Conservation (phyloP, 169 alveolate species). For the Nephromyces sp. region DNA sequence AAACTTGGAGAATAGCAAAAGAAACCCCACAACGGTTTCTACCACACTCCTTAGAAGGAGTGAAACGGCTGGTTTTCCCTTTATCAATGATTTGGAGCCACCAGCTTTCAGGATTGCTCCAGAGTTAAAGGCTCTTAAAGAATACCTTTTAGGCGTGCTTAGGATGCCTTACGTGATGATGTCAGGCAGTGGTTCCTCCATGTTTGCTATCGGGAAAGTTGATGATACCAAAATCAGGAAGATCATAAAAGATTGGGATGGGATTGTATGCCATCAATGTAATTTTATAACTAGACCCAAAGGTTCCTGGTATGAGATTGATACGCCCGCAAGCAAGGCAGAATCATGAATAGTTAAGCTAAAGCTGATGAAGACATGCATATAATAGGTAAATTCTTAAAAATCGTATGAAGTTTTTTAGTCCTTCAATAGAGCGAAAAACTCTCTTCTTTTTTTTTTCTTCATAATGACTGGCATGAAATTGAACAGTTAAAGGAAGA, state of each 20-base stretch:
- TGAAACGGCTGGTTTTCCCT: conserved; percentile 1
- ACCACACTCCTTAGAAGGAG: neutral
- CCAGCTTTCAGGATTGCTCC: conserved; percentile 5
- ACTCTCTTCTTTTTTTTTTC: too few species aligned
- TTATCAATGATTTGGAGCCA: conserved; percentile 9
- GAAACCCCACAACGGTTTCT: neutral
- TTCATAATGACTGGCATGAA: too few species aligned
- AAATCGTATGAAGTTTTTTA: too few species aligned
- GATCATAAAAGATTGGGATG: neutral
- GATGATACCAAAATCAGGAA: neutral
- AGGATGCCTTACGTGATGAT: neutral
- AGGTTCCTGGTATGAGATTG: neutral
- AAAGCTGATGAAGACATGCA: too few species aligned
- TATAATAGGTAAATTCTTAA: too few species aligned
- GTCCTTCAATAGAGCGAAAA: too few species aligned
- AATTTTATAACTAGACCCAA: neutral
- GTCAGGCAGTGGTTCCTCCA: conserved; percentile 19
- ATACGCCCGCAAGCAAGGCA: too few species aligned
- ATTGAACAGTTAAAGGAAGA: too few species aligned
- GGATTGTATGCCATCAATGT: neutral
- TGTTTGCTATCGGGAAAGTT: conserved; percentile 5
- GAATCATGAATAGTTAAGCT: too few species aligned
- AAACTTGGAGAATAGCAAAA: neutral
- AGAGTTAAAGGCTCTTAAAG: neutral
- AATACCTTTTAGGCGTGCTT: neutral